Evolutionary conservation across 257 asterid genomes (phyloP), one percentile per base, ranked within the genome.

Genomic region (Solanum piurae): DNA sequence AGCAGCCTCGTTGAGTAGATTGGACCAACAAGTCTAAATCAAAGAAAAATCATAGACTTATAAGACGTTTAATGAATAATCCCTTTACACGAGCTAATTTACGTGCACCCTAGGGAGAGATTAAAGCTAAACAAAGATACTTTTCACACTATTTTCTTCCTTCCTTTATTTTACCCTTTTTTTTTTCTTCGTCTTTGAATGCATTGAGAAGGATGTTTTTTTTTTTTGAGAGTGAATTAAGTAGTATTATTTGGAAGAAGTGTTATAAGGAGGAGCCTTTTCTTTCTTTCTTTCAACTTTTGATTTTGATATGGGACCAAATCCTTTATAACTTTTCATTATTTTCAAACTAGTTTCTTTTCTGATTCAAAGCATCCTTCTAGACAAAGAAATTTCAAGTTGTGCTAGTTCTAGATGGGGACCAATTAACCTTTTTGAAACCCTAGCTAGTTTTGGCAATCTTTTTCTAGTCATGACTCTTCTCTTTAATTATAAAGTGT

Each of bases 101-200:
- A 87, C 88, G 88, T 68, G 52, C 89, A 40, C 29, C 83, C 58
- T 37, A 29, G 34, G 16, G 55, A 87, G 64, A 68, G 31, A 52
- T 18, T 85, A 34, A 86, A 52, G 29, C 12, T 21, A 37, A 44
- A 38, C 3, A 42, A 37, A 86, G 86, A 85, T 88, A 88, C 89
- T 72, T 90, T 90, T 87, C 91, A 87, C 88, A 89, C 86, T 12
- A 25, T 38, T 84, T 73, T 71, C 83, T 91, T 55, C 60, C 49
- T 88, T 74, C 38, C 75, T 66, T 72, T 52, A 20, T 6, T 31
- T 13, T 42, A 72, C 62, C 52, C 38, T 34, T 0, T 1, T 8
- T 72, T 83, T n/a, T 23, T 60, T 33, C 34, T 23, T 68, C 85
- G 21, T 46, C 29, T 80, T 46, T 80, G 14, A 79, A 79, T 79